A percentile compares a stretch with the other conserved stretches of the same genome.
These are phyloP conservation scores for Camelina laxa DNA, from an alignment of 345 rosid species.

Conservation along the genomic window DNA sequence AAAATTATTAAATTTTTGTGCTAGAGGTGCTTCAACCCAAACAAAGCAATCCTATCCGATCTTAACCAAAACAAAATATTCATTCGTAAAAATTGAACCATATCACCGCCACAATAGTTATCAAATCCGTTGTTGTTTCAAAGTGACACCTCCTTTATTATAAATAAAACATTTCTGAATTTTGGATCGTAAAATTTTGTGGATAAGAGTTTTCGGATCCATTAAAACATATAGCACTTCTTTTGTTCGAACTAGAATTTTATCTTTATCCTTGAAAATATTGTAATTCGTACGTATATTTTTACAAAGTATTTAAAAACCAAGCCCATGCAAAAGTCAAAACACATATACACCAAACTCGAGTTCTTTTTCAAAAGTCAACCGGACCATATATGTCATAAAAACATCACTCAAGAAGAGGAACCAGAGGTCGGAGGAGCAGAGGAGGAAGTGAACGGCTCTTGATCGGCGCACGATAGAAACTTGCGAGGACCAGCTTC, in stretches of 20 bases:
- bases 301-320: not conserved
- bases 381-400: not conserved
- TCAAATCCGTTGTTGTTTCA: too few relatives aligned
- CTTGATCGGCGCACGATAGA: constrained; percentile 74
- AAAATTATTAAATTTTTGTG: too few relatives aligned
- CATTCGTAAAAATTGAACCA: too few relatives aligned
- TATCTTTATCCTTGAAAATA: not conserved
- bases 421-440: constrained; percentile 47
- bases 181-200: too few relatives aligned
- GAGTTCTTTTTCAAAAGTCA: constrained; percentile 8
- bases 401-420: constrained; percentile 21
- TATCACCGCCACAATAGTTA: too few relatives aligned
- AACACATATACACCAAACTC: not conserved
- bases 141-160: too few relatives aligned
- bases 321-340: constrained; percentile 3
- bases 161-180: too few relatives aligned
- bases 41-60: too few relatives aligned
- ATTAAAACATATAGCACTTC: too few relatives aligned
- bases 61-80: too few relatives aligned
- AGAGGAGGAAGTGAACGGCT: constrained; percentile 55
- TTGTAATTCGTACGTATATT: not conserved
- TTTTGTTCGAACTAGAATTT: not conserved
- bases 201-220: too few relatives aligned
- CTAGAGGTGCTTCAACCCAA: too few relatives aligned
- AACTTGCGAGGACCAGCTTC: constrained; percentile 86